Base-by-base conservation (phyloP, 2,329 filamentous ascomycete species). In the Epichloe gansuensis region DNA sequence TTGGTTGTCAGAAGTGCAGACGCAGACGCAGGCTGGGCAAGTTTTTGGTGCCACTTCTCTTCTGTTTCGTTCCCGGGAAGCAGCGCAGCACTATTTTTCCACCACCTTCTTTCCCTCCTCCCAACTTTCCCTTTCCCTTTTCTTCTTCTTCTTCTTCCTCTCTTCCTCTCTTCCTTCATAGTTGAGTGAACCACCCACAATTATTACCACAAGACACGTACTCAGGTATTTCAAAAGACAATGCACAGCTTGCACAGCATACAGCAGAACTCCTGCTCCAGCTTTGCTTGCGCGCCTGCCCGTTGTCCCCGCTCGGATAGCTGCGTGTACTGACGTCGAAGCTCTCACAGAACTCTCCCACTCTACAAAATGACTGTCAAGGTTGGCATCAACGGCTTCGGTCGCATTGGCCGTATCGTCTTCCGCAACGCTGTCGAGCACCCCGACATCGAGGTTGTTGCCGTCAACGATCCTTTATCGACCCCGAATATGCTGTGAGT, bases 401-500 rank as follows among this genome's bases (percentile, higher is more conserved):
- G 93, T 79, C 91, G 93, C 76, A 98, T 98, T 76, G 93, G 93
- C 69, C 88, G 93, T 74, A 96, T 98, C 74, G 85, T 97, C 80
- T 93, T 97, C 87, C 89, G 91, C 79, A 97, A 96, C 80, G 88
- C 91, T 67, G 72, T 94, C 70, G 86, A 94, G 83, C 86, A 91
- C 77, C 75, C 80, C 66, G 86, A 94, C 56, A 87, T 97, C 70
- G 81, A 95, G 67, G 80, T 98, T 67, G 89, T 96, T 67, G 91
- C 93, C 66, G 89, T 96, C 77, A 97, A 98, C 82, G 93, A 97
- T 74, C 93, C 93, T 66, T 97, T 98, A 97, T 98, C 77, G 91
- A 96, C 77, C 82, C 88, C 67, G 78, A 91, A 74, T 97, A 97
- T 77, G 93, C 93, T 74, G 91, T 95, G 84, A 80, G 90, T 86